Evolutionary conservation across 345 rosid species (phyloP), one percentile per base, ranked within the genome.

Genomic region (Brassica nigra): DNA sequence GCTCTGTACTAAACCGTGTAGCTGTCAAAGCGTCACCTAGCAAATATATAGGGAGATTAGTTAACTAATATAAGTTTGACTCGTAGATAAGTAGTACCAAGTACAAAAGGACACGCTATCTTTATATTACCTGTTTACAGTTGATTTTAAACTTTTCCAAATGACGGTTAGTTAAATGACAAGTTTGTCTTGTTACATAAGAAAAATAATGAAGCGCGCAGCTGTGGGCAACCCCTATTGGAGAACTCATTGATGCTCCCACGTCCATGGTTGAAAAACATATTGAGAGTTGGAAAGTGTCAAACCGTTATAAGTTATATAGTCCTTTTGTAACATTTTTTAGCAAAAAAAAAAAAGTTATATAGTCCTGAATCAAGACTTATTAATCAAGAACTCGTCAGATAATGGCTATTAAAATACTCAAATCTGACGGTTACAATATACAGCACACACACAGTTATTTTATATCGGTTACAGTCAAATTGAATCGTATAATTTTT

Each of bases 311-410:
- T 44, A 61, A 79, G 44, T 67, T 58, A 5, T 34, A 34, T 34
- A 8, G 42, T 37, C 44, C 44, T 37, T 37, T 37, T 37, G 44
- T 37, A 37, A 37, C 44, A 37, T 23, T 37, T 37, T 37, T 37
- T 37, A 37, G 44, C 44, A 8, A 37, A 37, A 37, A 8, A 37
- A 37, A 8, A 37, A 37, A 8, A 1, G 44, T 8, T 29, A 27
- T 39, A 44, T 66, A 58, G 62, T 57, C 73, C 1, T 10, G 4
- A 52, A 49, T 71, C 70, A n/a, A 18, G 42, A 62, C 70, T 52
- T 20, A 69, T 52, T 69, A 55, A 70, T 70, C 71, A 55, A 70
- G 83, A 80, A 75, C 59, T 75, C 66, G 63, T 75, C 83, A 70
- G 63, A 14, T 23, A 23, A 23, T 23, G 27, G 27, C 27, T 63